phyloP scores from a whole-genome alignment of 2,329 filamentous ascomycete genomes.

The Verticillium alfalfae region DNA sequence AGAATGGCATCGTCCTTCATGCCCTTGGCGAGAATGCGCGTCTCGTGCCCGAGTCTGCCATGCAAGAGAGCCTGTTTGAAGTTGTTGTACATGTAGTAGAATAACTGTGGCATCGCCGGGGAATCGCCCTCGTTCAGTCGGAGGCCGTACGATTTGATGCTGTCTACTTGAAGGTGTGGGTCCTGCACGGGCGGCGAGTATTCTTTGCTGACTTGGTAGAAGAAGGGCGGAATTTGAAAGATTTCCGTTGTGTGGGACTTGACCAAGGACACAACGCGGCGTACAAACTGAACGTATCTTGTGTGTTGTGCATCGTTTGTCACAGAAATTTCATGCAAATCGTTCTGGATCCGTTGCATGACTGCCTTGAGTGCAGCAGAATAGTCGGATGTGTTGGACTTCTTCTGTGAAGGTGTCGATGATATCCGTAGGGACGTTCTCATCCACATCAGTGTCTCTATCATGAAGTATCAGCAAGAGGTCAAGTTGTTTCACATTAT shows the following conservation, averaged over 20 bases:
- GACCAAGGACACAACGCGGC: constrained; percentile 46
- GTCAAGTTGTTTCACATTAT: background rate
- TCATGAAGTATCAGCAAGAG: background rate
- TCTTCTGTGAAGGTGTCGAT: constrained; percentile 15
- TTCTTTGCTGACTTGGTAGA: constrained; percentile 49
- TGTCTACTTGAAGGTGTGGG: constrained; percentile 50
- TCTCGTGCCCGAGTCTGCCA: constrained; percentile 40
- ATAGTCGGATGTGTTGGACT: constrained; percentile 32
- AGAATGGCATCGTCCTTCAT: constrained; percentile 40
- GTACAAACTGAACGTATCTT: constrained; percentile 45
- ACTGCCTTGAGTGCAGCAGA: constrained; percentile 34
- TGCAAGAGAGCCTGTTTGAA: constrained; percentile 50
- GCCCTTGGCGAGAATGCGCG: constrained; percentile 38
- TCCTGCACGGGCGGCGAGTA: constrained; percentile 52
- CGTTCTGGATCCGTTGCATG: constrained; percentile 50
- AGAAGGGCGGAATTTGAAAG: constrained; percentile 49
- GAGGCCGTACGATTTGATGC: constrained; percentile 50
- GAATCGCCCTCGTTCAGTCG: constrained; percentile 46
- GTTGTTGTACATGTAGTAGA: constrained; percentile 52
- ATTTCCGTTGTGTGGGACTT: constrained; percentile 48
- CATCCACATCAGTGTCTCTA: constrained; percentile 41
- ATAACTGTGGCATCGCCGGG: constrained; percentile 41
- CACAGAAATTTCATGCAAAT: constrained; percentile 32
- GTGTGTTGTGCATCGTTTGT: constrained; percentile 32
- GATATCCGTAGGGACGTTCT: constrained; percentile 33